Conservation (phyloP, 805 yeast genomes). For the Nakazawaea ambrosiae region DNA sequence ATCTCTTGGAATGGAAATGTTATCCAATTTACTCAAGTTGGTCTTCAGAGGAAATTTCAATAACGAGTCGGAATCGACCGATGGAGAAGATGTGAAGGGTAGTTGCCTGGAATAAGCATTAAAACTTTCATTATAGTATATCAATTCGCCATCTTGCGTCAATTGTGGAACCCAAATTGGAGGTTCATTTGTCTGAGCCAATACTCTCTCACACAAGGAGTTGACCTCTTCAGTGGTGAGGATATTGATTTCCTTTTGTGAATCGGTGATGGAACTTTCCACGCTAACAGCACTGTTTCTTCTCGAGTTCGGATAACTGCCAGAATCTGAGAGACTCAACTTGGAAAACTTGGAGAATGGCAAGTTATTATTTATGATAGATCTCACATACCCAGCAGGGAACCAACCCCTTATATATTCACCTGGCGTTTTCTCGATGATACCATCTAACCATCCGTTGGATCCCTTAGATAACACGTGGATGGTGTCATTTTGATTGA, state of each 20-base stretch:
- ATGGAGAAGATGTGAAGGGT: constrained; percentile 37
- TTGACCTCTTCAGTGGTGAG: constrained; percentile 13
- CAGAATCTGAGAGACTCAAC: constrained; percentile 1
- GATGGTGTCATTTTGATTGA: constrained; percentile 61
- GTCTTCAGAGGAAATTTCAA: constrained; percentile 6
- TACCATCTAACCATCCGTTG: constrained; percentile 88
- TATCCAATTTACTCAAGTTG: constrained; percentile 3
- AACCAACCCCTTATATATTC: constrained; percentile 72
- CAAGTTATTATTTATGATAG: constrained; percentile 12
- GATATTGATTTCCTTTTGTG: constrained; percentile 11
- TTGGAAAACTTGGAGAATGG: constrained; percentile 1
- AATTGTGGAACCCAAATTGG: constrained; percentile 59
- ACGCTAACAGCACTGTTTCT: constrained; percentile 42
- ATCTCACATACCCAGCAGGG: constrained; percentile 56
- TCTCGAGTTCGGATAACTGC: constrained; percentile 20
- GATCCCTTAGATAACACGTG: constrained; percentile 59
- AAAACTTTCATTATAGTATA: constrained; percentile 55
- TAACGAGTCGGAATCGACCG: constrained; percentile 5
- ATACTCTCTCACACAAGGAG: constrained; percentile 8
- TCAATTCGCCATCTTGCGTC: constrained; percentile 45
- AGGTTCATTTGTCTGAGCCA: constrained; percentile 25
- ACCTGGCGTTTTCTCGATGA: constrained; percentile 32
- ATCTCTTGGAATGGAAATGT: constrained; percentile 3
- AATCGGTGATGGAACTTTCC: constrained; percentile 5
- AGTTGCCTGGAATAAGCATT: constrained; percentile 51